Conservation (phyloP, 805 yeast genomes). For the Ogataea ramenticola region DNA sequence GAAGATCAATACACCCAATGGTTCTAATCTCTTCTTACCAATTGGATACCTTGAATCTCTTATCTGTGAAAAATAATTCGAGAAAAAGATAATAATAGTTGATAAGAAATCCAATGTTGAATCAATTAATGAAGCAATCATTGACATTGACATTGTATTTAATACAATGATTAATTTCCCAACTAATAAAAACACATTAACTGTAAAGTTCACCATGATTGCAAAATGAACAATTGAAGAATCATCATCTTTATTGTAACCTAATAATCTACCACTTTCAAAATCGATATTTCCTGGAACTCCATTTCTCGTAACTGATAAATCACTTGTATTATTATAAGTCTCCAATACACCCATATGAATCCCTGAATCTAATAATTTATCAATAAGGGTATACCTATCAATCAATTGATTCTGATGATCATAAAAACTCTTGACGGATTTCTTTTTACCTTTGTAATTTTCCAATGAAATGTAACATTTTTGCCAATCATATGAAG, state of each 20-base stretch:
- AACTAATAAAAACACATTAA: slow-evolving; percentile 49
- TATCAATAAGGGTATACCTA: slow-evolving; percentile 53
- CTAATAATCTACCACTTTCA: slow-evolving; percentile 51
- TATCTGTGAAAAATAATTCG: slow-evolving; percentile 39
- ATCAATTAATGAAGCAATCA: slow-evolving; percentile 73
- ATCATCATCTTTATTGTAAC: slow-evolving; percentile 34
- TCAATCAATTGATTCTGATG: slow-evolving; percentile 55
- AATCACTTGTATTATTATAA: slow-evolving; percentile 36
- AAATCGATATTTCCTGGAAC: slow-evolving; percentile 56
- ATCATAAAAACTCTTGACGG: slow-evolving; percentile 38
- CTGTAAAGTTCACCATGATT: slow-evolving; percentile 53
- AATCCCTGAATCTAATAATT: slow-evolving; percentile 62
- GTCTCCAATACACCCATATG: slow-evolving; percentile 56
- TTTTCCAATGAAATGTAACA: slow-evolving; percentile 14
- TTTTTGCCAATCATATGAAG: slow-evolving; percentile 35
- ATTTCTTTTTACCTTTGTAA: slow-evolving; percentile 16
- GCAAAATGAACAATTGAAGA: slow-evolving; percentile 45
- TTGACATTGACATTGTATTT: slow-evolving; percentile 66
- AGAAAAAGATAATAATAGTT: slow-evolving; percentile 61
- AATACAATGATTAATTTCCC: slow-evolving; percentile 57
- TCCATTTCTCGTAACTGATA: slow-evolving; percentile 6
- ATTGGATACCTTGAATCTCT: slow-evolving; percentile 45
- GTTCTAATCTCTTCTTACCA: slow-evolving; percentile 68
- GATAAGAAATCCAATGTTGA: slow-evolving; percentile 69
- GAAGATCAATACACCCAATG: slow-evolving; percentile 70